Base-by-base conservation (phyloP, 441 rosid genomes). In the Arabidopsis lyrata region DNA sequence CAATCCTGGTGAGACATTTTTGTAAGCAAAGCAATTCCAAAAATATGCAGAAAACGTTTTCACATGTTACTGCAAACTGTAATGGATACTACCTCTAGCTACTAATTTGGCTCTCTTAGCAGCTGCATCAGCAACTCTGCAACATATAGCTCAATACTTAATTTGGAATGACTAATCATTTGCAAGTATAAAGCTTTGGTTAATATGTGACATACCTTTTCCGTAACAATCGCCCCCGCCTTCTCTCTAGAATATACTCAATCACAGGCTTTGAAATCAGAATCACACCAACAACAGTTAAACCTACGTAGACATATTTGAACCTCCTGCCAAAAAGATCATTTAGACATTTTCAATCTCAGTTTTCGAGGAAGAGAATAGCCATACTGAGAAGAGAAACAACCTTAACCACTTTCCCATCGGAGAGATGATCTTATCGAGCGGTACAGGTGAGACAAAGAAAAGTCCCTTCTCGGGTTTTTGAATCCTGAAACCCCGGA, bases 121-220 rank as follows among this genome's bases (percentile, higher is more conserved):
- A 45, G 50, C 50, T 45, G 50, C 50, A 45, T 45, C 50, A 45
- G 50, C 50, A 45, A 7, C 20, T 45, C 50, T 45, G 50, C 22
- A 45, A 45, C 50, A 45, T 15, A n/a, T n/a, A n/a, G 50, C 50
- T 45, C 4, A 8, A 45, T 3, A 45, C 10, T 45, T 45, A n/a
- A 7, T 8, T 45, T 14, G 16, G 47, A 45, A 45, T 15, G 20
- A 15, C 20, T 16, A 45, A 2, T 6, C n/a, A n/a, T 15, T 45
- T 45, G 47, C 47, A 42, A 42, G 47, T 15, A 15, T 45, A 15
- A 15, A 20, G 20, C 8, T 45, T 45, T 15, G 50, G 50, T 45
- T 45, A 45, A 44, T 1, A 13, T n/a, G 2, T 10, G 3, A 45
- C 20, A 16, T 15, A 45, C 50, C 50, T 45, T 15, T 7, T 45